Conservation (phyloP, 2,329 filamentous ascomycete species). For the Monosporascus sp. region DNA sequence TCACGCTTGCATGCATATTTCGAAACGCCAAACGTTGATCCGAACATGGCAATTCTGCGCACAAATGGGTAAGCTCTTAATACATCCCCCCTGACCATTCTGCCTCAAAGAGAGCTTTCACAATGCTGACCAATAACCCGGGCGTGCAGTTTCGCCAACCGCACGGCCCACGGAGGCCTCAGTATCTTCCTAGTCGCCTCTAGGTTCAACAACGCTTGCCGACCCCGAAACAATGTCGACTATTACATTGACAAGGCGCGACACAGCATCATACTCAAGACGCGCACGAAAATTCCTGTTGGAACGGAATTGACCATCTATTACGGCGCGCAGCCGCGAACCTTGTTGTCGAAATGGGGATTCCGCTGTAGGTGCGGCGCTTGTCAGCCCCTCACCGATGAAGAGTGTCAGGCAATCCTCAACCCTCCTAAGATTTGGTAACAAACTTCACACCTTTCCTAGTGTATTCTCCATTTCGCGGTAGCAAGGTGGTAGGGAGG, state of each 20-base stretch:
- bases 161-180: constrained; percentile 9
- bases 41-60: constrained; percentile 33
- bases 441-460: background rate
- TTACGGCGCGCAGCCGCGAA: constrained; percentile 35
- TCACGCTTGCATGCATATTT: constrained; percentile 32
- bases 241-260: constrained; percentile 34
- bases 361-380: constrained; percentile 47
- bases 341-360: constrained; percentile 41
- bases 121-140: background rate
- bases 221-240: constrained; percentile 33
- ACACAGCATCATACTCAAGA: constrained; percentile 35
- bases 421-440: constrained; percentile 2
- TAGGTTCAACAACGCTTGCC: constrained; percentile 55
- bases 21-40: constrained; percentile 19
- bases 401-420: constrained; percentile 3
- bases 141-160: constrained; percentile 2
- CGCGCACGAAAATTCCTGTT: constrained; percentile 29
- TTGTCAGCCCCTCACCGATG: constrained; percentile 27
- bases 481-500: background rate
- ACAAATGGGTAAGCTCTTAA: constrained; percentile 40
- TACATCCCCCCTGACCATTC: too few species aligned
- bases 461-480: too few species aligned
- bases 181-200: constrained; percentile 47
- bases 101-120: too few species aligned
- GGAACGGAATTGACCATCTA: constrained; percentile 48